These are phyloP conservation scores for Microstegium vimineum DNA, from an alignment of 176 grass and related monocot genomes.

Conservation along the genomic window DNA sequence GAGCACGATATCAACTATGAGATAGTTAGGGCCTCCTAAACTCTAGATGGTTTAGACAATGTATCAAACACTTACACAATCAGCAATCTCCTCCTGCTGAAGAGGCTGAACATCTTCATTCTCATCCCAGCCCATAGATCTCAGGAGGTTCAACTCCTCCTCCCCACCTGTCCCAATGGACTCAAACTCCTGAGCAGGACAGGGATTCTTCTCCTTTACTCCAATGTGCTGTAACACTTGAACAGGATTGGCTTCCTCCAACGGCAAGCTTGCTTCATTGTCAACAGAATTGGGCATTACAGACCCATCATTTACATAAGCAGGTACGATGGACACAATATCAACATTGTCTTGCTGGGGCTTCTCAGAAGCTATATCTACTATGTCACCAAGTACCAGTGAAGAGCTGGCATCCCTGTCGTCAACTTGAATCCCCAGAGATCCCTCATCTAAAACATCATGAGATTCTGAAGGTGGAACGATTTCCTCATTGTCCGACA, in stretches of 20 bases:
- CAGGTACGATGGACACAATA: background rate
- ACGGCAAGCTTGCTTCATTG: background rate
- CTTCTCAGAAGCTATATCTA: slow-evolving; percentile 18
- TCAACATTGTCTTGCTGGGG: slow-evolving; percentile 1
- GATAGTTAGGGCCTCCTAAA: background rate
- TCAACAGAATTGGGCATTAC: background rate
- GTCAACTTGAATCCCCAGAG: slow-evolving; percentile 24
- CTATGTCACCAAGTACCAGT: slow-evolving; percentile 1
- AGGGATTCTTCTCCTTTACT: background rate
- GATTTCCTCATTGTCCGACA: slow-evolving; percentile 47
- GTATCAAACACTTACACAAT: slow-evolving; percentile 46
- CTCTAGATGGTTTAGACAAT: background rate
- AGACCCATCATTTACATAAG: slow-evolving; percentile 21
- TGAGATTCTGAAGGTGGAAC: slow-evolving; percentile 14
- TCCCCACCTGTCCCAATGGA: slow-evolving; percentile 23
- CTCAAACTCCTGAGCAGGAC: slow-evolving; percentile 32
- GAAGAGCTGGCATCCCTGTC: slow-evolving; percentile 9
- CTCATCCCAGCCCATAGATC: slow-evolving; percentile 73
- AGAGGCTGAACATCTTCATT: slow-evolving; percentile 53
- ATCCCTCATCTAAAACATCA: slow-evolving; percentile 31
- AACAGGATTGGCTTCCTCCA: slow-evolving; percentile 34
- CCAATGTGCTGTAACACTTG: background rate
- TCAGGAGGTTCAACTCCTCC: slow-evolving; percentile 60
- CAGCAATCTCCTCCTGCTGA: slow-evolving; percentile 68
- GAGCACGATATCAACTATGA: background rate